phyloP scores from a whole-genome alignment of 2,329 filamentous ascomycete species.

The Talaromyces albobiverticillius region DNA sequence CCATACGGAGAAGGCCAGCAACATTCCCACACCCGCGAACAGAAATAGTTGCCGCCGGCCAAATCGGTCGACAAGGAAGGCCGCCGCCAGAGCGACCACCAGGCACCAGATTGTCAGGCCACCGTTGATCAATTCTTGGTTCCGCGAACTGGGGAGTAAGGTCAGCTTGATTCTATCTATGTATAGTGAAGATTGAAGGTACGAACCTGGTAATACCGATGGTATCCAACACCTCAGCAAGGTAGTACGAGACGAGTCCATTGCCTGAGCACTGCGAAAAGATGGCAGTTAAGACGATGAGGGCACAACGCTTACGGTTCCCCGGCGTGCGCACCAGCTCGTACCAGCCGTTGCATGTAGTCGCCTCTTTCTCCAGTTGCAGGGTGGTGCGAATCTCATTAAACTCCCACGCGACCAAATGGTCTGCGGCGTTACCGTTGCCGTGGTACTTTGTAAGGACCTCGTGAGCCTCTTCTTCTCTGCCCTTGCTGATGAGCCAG shows the following conservation, averaged over 20 bases:
- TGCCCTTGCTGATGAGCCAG: slow-evolving; percentile 60
- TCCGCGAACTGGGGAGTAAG: slow-evolving; percentile 2
- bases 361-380: slow-evolving; percentile 45
- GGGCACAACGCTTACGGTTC: slow-evolving; percentile 41
- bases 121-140: slow-evolving; percentile 8
- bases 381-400: slow-evolving; percentile 41
- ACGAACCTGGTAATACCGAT: slow-evolving; percentile 53
- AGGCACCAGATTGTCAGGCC: slow-evolving; percentile 49
- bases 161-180: too few relatives aligned
- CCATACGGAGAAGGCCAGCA: slow-evolving; percentile 42
- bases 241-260: slow-evolving; percentile 66
- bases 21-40: slow-evolving; percentile 30
- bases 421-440: slow-evolving; percentile 41
- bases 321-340: slow-evolving; percentile 49
- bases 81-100: slow-evolving; percentile 55
- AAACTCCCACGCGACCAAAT: slow-evolving; percentile 32
- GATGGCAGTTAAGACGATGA: slow-evolving; percentile 3
- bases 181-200: slow-evolving; percentile 3
- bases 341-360: slow-evolving; percentile 56
- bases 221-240: slow-evolving; percentile 59
- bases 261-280: slow-evolving; percentile 65
- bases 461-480: slow-evolving; percentile 55
- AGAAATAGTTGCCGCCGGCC: slow-evolving; percentile 59
- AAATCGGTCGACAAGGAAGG: slow-evolving; percentile 54
- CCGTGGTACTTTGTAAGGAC: slow-evolving; percentile 61